Conservation (phyloP, 768 basidiomycete species). For the Arthromyces matolae region DNA sequence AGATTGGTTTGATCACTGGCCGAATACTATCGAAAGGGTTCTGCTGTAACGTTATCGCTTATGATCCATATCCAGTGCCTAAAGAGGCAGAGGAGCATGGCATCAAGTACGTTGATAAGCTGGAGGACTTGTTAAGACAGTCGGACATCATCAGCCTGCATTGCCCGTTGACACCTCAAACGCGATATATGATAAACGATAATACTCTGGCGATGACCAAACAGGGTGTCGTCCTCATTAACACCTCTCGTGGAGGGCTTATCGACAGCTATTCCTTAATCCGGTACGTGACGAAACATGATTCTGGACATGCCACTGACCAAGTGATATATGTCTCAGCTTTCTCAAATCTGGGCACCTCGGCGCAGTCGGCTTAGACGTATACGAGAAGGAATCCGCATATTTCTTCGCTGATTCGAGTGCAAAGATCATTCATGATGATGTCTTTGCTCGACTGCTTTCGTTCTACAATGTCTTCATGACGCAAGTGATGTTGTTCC, state of each 20-base stretch:
- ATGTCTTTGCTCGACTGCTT: conserved; percentile 40
- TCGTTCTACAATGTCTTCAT: conserved; percentile 45
- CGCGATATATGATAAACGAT: conserved; percentile 41
- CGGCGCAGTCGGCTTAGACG: conserved; percentile 41
- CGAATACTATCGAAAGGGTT: conserved; percentile 40
- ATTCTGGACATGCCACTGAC: neutral
- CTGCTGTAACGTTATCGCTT: conserved; percentile 35
- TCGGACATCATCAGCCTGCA: conserved; percentile 42
- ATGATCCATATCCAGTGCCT: conserved; percentile 35
- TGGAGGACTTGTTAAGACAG: conserved; percentile 32
- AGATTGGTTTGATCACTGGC: conserved; percentile 40
- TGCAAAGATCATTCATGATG: conserved; percentile 41
- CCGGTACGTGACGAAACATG: conserved; percentile 22
- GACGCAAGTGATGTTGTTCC: conserved; percentile 25
- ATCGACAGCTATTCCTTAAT: conserved; percentile 41
- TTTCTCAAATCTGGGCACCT: conserved; percentile 37
- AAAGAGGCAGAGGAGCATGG: conserved; percentile 34
- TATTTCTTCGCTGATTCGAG: conserved; percentile 44
- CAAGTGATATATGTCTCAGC: conserved; percentile 15
- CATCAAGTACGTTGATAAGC: conserved; percentile 32
- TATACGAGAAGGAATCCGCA: conserved; percentile 37
- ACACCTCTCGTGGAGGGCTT: conserved; percentile 40
- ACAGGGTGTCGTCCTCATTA: conserved; percentile 38
- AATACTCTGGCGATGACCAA: conserved; percentile 34
- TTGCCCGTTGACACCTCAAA: conserved; percentile 35